phyloP scores from a whole-genome alignment of 208 protist species.

The Acanthamoeba divionensis region DNA sequence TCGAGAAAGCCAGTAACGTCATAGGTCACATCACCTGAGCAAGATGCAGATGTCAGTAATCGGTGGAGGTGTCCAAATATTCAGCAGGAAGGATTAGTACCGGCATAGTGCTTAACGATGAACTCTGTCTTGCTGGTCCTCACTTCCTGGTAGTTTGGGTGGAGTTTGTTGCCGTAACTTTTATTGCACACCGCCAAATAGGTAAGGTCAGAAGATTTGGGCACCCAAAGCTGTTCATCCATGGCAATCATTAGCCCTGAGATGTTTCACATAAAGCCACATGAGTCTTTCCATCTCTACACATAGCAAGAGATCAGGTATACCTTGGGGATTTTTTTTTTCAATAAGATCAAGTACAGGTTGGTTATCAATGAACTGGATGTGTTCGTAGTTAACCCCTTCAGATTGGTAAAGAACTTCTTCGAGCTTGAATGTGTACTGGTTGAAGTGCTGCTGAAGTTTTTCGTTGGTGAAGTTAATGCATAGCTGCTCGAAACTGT shows the following conservation, averaged over 20 bases:
- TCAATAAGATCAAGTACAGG: slow-evolving; percentile 59
- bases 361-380: slow-evolving; percentile 66
- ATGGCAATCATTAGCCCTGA: slow-evolving; percentile 64
- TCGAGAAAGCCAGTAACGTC: slow-evolving; percentile 71
- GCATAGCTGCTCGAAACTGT: slow-evolving; percentile 83
- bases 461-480: slow-evolving; percentile 85
- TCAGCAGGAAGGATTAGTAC: no score
- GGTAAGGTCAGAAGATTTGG: slow-evolving; percentile 12
- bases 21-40: slow-evolving; percentile 75
- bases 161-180: neutral
- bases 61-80: no score
- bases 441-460: slow-evolving; percentile 72
- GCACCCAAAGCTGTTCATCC: slow-evolving; percentile 69
- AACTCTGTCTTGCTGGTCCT: slow-evolving; percentile 65
- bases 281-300: no score
- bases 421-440: slow-evolving; percentile 73
- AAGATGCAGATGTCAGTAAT: no score
- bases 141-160: neutral
- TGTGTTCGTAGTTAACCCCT: slow-evolving; percentile 32
- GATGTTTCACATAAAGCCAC: no score
- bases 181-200: neutral
- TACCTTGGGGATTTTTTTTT: slow-evolving; percentile 1
- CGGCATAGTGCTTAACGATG: slow-evolving; percentile 79
- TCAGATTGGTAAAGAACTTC: slow-evolving; percentile 71
- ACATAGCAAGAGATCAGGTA: no score